Percentiles rank a stretch among this genome's conserved stretches.
phyloP scores from a whole-genome alignment of 257 asterid species.

The Fraxinus anomala region DNA sequence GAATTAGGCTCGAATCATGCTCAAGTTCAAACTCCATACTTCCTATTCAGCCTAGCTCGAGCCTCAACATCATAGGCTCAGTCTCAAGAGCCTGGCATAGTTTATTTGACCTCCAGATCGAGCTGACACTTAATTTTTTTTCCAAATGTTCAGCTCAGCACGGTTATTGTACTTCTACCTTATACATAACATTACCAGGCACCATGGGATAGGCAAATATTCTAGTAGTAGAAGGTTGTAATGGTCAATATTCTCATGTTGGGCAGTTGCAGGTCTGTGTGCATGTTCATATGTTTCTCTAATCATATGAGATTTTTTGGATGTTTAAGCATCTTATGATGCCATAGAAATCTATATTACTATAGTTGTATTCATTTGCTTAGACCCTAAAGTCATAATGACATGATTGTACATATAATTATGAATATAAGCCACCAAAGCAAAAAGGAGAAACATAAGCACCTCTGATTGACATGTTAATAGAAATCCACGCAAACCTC shows the following conservation, averaged over 20 bases:
- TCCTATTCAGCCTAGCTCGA: background rate
- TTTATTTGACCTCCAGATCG: background rate
- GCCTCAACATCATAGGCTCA: background rate
- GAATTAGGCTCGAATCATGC: background rate
- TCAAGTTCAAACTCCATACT: background rate
- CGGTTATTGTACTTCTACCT: background rate
- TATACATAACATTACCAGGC: background rate
- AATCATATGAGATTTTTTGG: background rate
- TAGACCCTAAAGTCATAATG: background rate
- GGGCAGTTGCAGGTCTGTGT: background rate
- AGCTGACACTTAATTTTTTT: no score
- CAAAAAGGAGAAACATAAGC: conserved; percentile 33
- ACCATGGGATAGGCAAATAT: background rate
- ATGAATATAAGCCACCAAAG: conserved; percentile 17
- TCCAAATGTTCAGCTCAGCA: no score
- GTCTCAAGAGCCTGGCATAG: background rate
- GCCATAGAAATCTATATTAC: background rate
- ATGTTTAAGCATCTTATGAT: background rate
- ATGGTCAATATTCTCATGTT: background rate
- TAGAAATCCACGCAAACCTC: conserved; percentile 65
- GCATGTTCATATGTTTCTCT: conserved; percentile 7
- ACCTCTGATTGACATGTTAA: conserved; percentile 86
- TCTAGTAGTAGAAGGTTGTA: background rate
- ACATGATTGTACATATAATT: background rate
- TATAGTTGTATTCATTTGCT: background rate